A percentile compares a stretch with the other conserved stretches of the same genome.
phyloP scores from a whole-genome alignment of 2,329 filamentous ascomycete genomes.

The Fusarium sp. region DNA sequence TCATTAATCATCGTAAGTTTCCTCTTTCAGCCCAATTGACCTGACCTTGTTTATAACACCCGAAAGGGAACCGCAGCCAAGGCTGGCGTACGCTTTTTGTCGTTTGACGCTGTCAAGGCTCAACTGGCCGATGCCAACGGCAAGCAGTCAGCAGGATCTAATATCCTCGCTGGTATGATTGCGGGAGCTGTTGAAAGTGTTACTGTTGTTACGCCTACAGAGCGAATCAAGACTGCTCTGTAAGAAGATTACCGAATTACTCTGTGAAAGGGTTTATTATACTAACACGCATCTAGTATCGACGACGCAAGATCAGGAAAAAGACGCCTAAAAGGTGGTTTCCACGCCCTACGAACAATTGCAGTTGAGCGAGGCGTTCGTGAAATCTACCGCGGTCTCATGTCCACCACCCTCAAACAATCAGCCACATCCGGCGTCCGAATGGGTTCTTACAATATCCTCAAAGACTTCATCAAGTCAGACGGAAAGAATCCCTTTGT shows the following conservation, averaged over 20 bases:
- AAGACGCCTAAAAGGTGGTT: slow-evolving; percentile 49
- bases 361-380: slow-evolving; percentile 57
- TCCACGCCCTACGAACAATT: slow-evolving; percentile 53
- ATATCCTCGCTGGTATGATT: slow-evolving; percentile 73
- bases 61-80: slow-evolving; percentile 69
- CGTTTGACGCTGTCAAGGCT: slow-evolving; percentile 75
- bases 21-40: accelerated
- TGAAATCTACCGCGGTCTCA: slow-evolving; percentile 60
- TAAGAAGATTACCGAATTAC: slow-evolving; percentile 40
- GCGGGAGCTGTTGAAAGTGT: slow-evolving; percentile 72
- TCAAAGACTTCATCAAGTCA: slow-evolving; percentile 53
- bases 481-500: slow-evolving; percentile 47
- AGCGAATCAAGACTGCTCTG: slow-evolving; percentile 76
- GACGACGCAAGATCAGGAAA: slow-evolving; percentile 53
- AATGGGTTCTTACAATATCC: slow-evolving; percentile 64
- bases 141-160: slow-evolving; percentile 66
- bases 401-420: slow-evolving; percentile 63
- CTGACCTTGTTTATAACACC: too few species aligned
- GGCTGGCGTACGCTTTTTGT: slow-evolving; percentile 75
- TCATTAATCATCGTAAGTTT: slow-evolving; percentile 63
- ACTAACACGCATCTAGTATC: slow-evolving; percentile 42
- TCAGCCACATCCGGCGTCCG: slow-evolving; percentile 61
- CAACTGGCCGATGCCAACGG: slow-evolving; percentile 68
- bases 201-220: slow-evolving; percentile 76
- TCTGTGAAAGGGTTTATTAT: background rate